Percentiles rank a stretch among this genome's conserved stretches.
These are phyloP conservation scores for Elongisporangium anandrum DNA, from an alignment of 352 stramenopile species.

Conservation along the genomic window DNA sequence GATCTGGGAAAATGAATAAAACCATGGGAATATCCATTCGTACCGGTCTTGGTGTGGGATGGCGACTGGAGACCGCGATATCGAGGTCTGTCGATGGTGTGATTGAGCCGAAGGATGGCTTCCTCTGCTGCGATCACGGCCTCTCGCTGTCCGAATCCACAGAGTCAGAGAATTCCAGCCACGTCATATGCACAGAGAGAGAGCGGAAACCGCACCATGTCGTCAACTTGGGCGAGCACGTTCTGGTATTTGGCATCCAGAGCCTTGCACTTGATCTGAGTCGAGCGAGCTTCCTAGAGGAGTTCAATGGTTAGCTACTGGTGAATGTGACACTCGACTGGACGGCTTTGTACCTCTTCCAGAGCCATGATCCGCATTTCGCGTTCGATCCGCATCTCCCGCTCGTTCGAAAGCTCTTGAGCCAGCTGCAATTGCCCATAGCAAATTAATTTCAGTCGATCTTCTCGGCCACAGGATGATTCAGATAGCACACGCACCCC, in stretches of 20 bases:
- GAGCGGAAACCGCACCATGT: conserved; percentile 33
- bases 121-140: conserved; percentile 26
- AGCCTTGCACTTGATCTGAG: conserved; percentile 33
- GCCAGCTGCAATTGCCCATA: conserved; percentile 15
- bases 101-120: conserved; percentile 10
- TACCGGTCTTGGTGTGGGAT: too few relatives aligned
- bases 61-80: too few relatives aligned
- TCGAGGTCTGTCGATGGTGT: too few relatives aligned
- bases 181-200: neutral
- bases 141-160: conserved; percentile 15
- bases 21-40: too few relatives aligned
- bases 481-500: too few relatives aligned
- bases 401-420: conserved; percentile 22
- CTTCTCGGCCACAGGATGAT: too few relatives aligned
- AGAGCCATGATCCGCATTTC: conserved; percentile 36
- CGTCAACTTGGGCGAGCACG: conserved; percentile 24
- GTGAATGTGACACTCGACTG: too few relatives aligned
- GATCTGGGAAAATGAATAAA: too few relatives aligned
- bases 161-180: neutral
- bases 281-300: conserved; percentile 28
- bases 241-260: conserved; percentile 34
- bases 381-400: conserved; percentile 17
- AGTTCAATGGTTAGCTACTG: neutral
- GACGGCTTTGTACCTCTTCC: conserved; percentile 15
- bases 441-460: too few relatives aligned